Evolutionary conservation across 768 basidiomycete species (phyloP).

Genomic region (Lactifluus volemus): DNA sequence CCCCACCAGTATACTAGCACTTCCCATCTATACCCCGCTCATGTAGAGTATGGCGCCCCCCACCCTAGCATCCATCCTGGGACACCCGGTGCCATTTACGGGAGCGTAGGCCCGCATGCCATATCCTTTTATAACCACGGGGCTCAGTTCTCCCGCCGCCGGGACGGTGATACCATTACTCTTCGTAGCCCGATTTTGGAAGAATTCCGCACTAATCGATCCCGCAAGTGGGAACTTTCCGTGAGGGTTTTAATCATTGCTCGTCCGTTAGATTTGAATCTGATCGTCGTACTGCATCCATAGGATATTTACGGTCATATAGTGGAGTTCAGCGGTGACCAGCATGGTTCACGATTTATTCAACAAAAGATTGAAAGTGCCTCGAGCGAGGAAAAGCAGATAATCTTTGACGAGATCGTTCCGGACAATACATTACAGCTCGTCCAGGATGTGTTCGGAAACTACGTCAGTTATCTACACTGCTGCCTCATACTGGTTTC

Average conservation of each 20-base stretch:
- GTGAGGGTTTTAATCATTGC: constrained; percentile 20
- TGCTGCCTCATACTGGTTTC: not conserved
- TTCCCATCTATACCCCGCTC: constrained; percentile 30
- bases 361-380: constrained; percentile 79
- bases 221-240: constrained; percentile 73
- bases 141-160: constrained; percentile 38
- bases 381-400: constrained; percentile 67
- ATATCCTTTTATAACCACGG: constrained; percentile 25
- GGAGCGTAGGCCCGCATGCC: constrained; percentile 22
- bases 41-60: constrained; percentile 42
- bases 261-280: not conserved
- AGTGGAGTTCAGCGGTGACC: constrained; percentile 89
- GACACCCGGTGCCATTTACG: constrained; percentile 32
- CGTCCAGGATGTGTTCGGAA: constrained; percentile 91
- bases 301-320: constrained; percentile 83
- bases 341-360: constrained; percentile 97
- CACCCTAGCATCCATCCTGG: constrained; percentile 31
- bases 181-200: constrained; percentile 70
- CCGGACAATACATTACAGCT: constrained; percentile 66
- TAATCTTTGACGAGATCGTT: constrained; percentile 81
- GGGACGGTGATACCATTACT: constrained; percentile 30
- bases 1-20: constrained; percentile 29
- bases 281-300: constrained; percentile 1
- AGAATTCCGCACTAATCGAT: constrained; percentile 76
- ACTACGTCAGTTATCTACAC: constrained; percentile 57